Base-by-base conservation (phyloP, 768 basidiomycete species). In the Pleurotus sapidus region DNA sequence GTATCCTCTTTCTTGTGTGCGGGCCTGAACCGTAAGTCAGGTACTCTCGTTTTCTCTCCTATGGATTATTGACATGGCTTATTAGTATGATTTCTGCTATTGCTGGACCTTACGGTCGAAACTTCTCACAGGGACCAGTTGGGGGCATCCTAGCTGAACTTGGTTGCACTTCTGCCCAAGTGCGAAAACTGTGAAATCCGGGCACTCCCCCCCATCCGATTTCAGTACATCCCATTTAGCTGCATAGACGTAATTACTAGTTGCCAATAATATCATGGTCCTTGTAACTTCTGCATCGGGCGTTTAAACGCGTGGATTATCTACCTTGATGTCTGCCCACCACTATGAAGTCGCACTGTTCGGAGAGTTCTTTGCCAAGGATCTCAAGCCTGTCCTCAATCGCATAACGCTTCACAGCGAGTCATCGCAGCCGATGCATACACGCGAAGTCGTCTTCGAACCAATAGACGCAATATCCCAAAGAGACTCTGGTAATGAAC, bases 331-430 rank as follows among this genome's bases (percentile, higher is more conserved):
- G 81, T 75, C 80, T 40, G 75, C 78, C 9, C 84, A 88, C 65
- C 79, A 78, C 53, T 93, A 92, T 66, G 90, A 93, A 74, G 87
- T 92, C 57, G 88, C 88, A 0, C 83, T 93, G 60, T 90, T 87
- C 56, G 91, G 88, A 59, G 89, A 91, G 65, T 91, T 93, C 75
- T 89, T 88, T 60, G 70, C 89, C 30, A 79, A 84, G 45, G 90
- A 93, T 62, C 83, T 93, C 40, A 83, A 85, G 65, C 72, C 88
- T 0, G 86, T 93, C 60, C 77, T 93, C 54, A 90, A 93, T 70
- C 82, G 91, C 38, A 84, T 93, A 58, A 91, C 91, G 9, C 78
- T 94, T 20, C 87, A 91, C 65, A 84, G 84, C 73, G 91, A 93
- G 67, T 89, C 87, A 7, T 87, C 89, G 30, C 76, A 81, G 50